A percentile compares a stretch with the other conserved stretches of the same genome.
Conservation (phyloP, 1,139 yeast species). For the Geotrichum phurueaensis region DNA sequence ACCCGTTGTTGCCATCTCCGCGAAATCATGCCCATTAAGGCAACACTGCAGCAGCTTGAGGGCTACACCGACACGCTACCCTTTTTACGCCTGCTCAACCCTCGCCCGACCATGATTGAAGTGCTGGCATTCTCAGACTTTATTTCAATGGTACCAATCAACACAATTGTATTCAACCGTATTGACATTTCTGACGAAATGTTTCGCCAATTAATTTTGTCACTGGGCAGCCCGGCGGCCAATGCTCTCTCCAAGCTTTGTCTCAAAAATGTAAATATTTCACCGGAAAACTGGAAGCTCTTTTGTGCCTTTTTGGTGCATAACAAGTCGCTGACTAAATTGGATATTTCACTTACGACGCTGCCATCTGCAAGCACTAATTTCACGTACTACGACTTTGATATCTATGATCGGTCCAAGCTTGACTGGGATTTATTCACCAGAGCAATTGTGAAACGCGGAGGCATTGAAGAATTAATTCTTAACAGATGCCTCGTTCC, state of each 20-base stretch:
- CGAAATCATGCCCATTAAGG: conserved; percentile 89
- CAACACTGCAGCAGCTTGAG: conserved; percentile 77
- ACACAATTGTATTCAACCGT: conserved; percentile 74
- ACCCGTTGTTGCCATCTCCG: conserved; percentile 90
- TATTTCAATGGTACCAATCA: conserved; percentile 74
- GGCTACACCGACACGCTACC: conserved; percentile 70
- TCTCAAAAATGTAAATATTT: conserved; percentile 70
- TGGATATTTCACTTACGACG: conserved; percentile 42
- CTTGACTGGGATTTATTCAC: conserved; percentile 76
- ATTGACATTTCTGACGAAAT: conserved; percentile 74
- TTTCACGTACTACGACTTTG: conserved; percentile 15
- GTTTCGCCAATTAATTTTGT: conserved; percentile 56
- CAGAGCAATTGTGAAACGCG: conserved; percentile 50
- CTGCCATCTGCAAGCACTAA: conserved; percentile 14
- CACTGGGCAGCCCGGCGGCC: conserved; percentile 52
- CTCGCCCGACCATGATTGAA: conserved; percentile 86
- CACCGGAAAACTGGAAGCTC: conserved; percentile 62
- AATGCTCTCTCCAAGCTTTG: conserved; percentile 62
- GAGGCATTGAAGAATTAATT: conserved; percentile 77
- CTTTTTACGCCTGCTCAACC: conserved; percentile 73
- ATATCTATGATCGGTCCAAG: conserved; percentile 46
- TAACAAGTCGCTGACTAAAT: conserved; percentile 53
- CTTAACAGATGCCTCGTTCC: conserved; percentile 72
- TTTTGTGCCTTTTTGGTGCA: conserved; percentile 64
- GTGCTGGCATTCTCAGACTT: conserved; percentile 84